Evolutionary conservation across 1,139 yeast species (phyloP).

Genomic region (Lodderomyces pseudojiufengensis): DNA sequence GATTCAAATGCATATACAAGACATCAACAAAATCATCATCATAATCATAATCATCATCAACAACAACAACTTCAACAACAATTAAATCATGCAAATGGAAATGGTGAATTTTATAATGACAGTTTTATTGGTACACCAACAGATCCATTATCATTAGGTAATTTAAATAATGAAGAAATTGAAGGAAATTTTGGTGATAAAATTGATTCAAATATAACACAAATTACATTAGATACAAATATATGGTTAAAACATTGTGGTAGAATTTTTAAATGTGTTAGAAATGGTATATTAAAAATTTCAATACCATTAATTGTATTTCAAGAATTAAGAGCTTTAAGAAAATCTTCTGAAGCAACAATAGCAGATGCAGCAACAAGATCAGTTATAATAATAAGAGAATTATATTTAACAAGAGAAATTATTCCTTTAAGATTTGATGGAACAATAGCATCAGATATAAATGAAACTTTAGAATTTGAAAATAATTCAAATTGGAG

Average conservation of each 20-base stretch:
- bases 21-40: background rate
- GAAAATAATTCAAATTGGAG: conserved; percentile 67
- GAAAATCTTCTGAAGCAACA: conserved; percentile 71
- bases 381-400: conserved; percentile 70
- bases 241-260: conserved; percentile 84
- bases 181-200: conserved; percentile 46
- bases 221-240: conserved; percentile 69
- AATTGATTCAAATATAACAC: conserved; percentile 55
- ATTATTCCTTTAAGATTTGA: conserved; percentile 51
- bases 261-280: conserved; percentile 63
- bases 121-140: conserved; percentile 24
- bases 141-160: conserved; percentile 15
- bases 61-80: background rate
- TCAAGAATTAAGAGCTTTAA: conserved; percentile 70
- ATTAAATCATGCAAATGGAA: background rate
- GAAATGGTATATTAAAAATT: conserved; percentile 54
- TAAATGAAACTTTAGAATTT: conserved; percentile 55
- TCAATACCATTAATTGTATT: conserved; percentile 71
- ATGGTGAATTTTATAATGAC: conserved; percentile 21
- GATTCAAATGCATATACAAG: background rate
- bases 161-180: conserved; percentile 9
- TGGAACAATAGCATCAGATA: conserved; percentile 53
- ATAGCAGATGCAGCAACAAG: conserved; percentile 80
- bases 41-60: no score
- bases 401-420: conserved; percentile 55